Conservation (phyloP, 371 early-diverging fungal species). For the Mucor sp. region DNA sequence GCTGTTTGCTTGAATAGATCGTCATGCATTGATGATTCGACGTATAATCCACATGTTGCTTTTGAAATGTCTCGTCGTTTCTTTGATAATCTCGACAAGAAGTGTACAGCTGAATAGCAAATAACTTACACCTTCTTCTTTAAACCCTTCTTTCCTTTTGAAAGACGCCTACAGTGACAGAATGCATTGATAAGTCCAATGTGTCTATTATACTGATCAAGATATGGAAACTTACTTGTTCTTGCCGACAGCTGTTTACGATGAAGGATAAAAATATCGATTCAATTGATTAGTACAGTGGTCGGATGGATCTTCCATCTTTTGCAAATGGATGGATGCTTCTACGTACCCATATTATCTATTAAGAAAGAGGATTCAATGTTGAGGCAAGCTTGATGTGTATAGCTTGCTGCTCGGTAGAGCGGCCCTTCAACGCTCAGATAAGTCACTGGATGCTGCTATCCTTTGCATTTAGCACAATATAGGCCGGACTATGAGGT, state of each 20-base stretch:
- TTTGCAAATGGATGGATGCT: constrained; percentile 30
- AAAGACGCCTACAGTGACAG: constrained; percentile 65
- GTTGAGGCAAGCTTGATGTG: background rate
- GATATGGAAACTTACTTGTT: constrained; percentile 75
- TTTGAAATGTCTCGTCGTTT: background rate
- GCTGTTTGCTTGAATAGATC: background rate
- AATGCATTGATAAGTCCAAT: background rate
- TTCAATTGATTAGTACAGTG: constrained; percentile 11
- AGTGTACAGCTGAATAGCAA: background rate
- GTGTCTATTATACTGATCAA: background rate
- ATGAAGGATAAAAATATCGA: background rate
- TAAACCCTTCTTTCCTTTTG: constrained; percentile 96
- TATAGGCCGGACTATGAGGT: background rate
- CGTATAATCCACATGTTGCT: background rate
- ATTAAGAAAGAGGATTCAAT: constrained; percentile 32
- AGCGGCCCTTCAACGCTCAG: background rate
- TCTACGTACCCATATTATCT: constrained; percentile 40
- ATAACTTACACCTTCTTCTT: constrained; percentile 95
- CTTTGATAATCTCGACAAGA: background rate
- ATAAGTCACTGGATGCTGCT: background rate
- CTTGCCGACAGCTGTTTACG: constrained; percentile 86
- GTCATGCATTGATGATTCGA: background rate
- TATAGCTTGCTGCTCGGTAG: background rate
- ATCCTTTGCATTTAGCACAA: background rate
- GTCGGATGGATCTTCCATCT: background rate